phyloP scores from a whole-genome alignment of 371 early-diverging fungal genomes.

The Phascolomyces articulosus region DNA sequence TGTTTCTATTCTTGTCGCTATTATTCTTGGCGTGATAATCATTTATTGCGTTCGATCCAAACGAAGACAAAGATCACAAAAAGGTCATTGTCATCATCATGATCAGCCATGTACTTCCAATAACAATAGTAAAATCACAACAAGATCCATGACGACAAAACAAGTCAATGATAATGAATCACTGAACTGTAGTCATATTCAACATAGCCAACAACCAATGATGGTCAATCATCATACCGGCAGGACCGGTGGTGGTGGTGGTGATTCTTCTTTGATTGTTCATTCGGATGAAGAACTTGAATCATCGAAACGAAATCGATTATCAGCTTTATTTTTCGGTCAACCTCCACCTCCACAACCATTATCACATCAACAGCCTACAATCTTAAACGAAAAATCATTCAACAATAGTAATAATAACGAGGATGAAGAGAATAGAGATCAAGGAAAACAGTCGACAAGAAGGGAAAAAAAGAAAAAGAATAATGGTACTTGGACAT shows the following conservation, averaged over 20 bases:
- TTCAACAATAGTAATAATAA: not conserved
- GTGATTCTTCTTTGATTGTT: not conserved
- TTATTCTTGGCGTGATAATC: not conserved
- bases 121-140: not conserved
- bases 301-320: not conserved
- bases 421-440: not conserved
- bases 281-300: not conserved
- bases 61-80: not conserved
- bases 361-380: not conserved
- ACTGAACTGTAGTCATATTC: not conserved
- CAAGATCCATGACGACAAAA: no score
- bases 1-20: not conserved
- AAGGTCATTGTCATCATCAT: not conserved
- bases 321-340: not conserved
- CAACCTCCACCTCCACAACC: not conserved
- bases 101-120: not conserved
- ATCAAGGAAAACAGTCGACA: not conserved
- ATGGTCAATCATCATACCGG: not conserved
- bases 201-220: not conserved
- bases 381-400: not conserved
- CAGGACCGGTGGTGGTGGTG: not conserved
- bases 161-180: not conserved
- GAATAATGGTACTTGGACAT: slow-evolving; percentile 7
- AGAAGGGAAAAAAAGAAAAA: slow-evolving; percentile 6
- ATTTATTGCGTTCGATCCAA: slow-evolving; percentile 1